Conservation (phyloP, 2,329 filamentous ascomycete genomes). For the Penicillium sp. region DNA sequence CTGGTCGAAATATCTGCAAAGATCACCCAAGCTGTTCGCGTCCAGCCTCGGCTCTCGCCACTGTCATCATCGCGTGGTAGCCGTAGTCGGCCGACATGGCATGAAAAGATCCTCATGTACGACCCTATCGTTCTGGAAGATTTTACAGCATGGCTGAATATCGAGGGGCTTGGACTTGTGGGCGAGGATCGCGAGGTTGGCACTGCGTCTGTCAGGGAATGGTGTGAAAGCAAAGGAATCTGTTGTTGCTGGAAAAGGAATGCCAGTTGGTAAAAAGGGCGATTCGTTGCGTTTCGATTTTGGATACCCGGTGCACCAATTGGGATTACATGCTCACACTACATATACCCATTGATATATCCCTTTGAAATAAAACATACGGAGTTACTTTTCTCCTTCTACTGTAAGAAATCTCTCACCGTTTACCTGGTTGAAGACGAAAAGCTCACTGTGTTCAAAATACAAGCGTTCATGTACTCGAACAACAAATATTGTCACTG, state of each 20-base stretch:
- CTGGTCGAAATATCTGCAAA: slow-evolving; percentile 43
- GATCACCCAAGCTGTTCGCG: slow-evolving; percentile 51
- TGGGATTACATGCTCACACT: not conserved
- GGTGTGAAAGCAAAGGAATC: slow-evolving; percentile 84
- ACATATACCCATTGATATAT: not conserved
- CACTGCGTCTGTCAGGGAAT: slow-evolving; percentile 70
- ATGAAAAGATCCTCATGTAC: slow-evolving; percentile 91
- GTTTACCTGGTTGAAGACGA: not conserved
- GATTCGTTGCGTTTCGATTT: not conserved
- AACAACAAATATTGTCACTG: not conserved
- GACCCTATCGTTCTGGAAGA: slow-evolving; percentile 89
- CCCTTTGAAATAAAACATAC: too few species aligned
- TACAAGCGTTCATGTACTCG: not conserved
- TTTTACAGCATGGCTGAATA: slow-evolving; percentile 77
- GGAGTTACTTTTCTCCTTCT: not conserved
- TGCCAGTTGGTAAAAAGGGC: slow-evolving; percentile 11
- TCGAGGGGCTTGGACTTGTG: slow-evolving; percentile 60
- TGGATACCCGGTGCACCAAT: not conserved
- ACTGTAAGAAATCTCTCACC: not conserved
- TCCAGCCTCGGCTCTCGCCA: slow-evolving; percentile 32
- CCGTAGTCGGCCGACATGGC: slow-evolving; percentile 61
- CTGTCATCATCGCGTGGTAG: slow-evolving; percentile 34
- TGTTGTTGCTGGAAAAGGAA: slow-evolving; percentile 70
- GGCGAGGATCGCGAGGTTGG: slow-evolving; percentile 66
- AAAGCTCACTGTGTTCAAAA: not conserved